Percentiles rank a stretch among this genome's conserved stretches.
phyloP scores from a whole-genome alignment of 768 basidiomycete genomes.

The Amanita polypyramis region DNA sequence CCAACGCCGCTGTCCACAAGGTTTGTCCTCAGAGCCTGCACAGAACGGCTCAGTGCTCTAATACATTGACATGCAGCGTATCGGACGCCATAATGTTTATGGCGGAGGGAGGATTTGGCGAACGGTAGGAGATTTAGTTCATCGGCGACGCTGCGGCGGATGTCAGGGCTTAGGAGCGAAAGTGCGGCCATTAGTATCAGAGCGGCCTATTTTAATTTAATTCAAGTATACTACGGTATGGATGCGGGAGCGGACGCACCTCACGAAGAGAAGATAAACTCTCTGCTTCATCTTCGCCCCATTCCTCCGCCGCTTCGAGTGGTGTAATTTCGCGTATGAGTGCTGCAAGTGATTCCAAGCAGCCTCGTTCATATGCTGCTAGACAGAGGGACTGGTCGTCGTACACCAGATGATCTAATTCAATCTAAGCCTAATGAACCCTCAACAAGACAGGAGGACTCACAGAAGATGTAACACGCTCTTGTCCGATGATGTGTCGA shows the following conservation, averaged over 20 bases:
- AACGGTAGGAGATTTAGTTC: constrained; percentile 32
- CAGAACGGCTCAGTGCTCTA: constrained; percentile 68
- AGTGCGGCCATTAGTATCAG: constrained; percentile 70
- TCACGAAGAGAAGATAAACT: constrained; percentile 50
- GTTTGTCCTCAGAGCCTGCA: constrained; percentile 73
- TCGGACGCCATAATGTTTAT: constrained; percentile 64
- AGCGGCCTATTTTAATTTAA: constrained; percentile 38
- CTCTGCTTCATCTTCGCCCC: constrained; percentile 67
- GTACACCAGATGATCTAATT: constrained; percentile 50
- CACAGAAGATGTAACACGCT: constrained; percentile 72
- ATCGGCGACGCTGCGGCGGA: constrained; percentile 60
- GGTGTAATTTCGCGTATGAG: constrained; percentile 49
- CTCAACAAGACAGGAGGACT: constrained; percentile 1
- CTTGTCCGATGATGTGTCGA: constrained; percentile 34
- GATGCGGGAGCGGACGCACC: constrained; percentile 23
- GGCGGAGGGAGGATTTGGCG: constrained; percentile 43
- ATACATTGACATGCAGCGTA: constrained; percentile 84
- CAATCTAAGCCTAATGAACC: neutral
- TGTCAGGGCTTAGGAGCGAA: constrained; percentile 60
- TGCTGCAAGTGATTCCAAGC: constrained; percentile 41
- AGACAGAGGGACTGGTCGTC: constrained; percentile 63
- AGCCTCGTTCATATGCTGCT: constrained; percentile 60
- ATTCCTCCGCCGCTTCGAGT: constrained; percentile 27
- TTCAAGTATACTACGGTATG: neutral
- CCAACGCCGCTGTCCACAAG: constrained; percentile 79